Base-by-base conservation (phyloP, 106 monocot genomes). In the Triglochin maritima region DNA sequence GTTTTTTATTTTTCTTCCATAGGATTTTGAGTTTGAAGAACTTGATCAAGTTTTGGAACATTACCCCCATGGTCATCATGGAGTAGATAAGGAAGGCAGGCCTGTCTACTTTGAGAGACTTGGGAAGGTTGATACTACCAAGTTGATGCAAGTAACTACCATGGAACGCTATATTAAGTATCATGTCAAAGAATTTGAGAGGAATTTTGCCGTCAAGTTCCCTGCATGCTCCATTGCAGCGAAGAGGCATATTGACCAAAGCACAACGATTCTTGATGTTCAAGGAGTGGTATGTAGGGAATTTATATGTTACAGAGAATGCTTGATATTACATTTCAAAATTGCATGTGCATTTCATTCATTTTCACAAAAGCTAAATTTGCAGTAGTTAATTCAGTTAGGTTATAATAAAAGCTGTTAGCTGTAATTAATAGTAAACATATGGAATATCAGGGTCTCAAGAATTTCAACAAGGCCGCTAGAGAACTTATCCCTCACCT, bases 1-100 rank as follows among this genome's bases (percentile, higher is more conserved):
- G 29, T 29, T 48, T 11, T 16, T 2, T 45, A 13, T 70, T 60
- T 49, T 48, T 3, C 10, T 46, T 10, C 57, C 7, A 8, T 9
- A 73, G 74, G 74, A 74, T 58, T 74, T 74, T 58, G 74, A 74
- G 11, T 74, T 74, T 17, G 59, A 74, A 14, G 74, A 74, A 66
- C 10, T 72, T 5, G 56, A 72, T 29, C 47, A 64, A 47, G 72
- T 72, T 1, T 45, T 72, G 54, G 64, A 72, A 14, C 63, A 72
- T 47, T 72, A 72, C 8, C 72, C 72, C 14, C 72, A 72, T 45
- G 63, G 72, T 52, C 63, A 72, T 63, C 72, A 72, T 29, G 72
- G 72, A 14, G 72, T 72, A 14, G 72, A 72, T 14, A 72, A 72
- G 64, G 72, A 72, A 43, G 72, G 72, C 9, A 52, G 72, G 45